These are phyloP conservation scores for Calonectria pauciramosa DNA, from an alignment of 2,329 filamentous ascomycete species.

Conservation along the genomic window DNA sequence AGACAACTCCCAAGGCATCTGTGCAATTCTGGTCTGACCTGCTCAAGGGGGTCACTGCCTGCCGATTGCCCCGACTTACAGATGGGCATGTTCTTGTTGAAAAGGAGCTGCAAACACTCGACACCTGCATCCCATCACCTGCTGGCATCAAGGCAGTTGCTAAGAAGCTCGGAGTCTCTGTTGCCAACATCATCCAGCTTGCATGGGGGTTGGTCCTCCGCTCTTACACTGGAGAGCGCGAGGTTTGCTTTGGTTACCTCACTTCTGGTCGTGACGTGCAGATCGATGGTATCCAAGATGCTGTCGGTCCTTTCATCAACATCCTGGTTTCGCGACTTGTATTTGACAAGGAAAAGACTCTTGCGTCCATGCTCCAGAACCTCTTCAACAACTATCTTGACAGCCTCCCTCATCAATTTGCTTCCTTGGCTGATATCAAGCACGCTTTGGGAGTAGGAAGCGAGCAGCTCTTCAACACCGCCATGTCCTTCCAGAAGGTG, in stretches of 20 bases:
- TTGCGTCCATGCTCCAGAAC: background rate
- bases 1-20: slow-evolving; percentile 4
- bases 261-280: slow-evolving; percentile 1
- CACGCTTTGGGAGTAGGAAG: background rate
- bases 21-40: slow-evolving; percentile 31
- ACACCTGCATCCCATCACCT: background rate
- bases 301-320: background rate
- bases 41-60: slow-evolving; percentile 29
- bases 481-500: slow-evolving; percentile 4
- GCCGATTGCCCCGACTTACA: slow-evolving; percentile 34
- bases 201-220: background rate
- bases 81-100: slow-evolving; percentile 12
- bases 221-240: background rate
- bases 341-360: background rate
- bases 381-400: background rate
- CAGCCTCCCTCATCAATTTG: background rate
- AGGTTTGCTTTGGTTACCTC: slow-evolving; percentile 1
- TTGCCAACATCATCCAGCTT: slow-evolving; percentile 1
- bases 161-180: background rate
- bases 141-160: background rate
- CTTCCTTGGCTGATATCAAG: slow-evolving; percentile 4
- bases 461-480: slow-evolving; percentile 1
- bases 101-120: background rate
- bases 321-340: background rate
- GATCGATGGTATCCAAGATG: background rate